These are phyloP conservation scores for Lotus japonicus DNA, from an alignment of 306 rosid species.

Conservation along the genomic window DNA sequence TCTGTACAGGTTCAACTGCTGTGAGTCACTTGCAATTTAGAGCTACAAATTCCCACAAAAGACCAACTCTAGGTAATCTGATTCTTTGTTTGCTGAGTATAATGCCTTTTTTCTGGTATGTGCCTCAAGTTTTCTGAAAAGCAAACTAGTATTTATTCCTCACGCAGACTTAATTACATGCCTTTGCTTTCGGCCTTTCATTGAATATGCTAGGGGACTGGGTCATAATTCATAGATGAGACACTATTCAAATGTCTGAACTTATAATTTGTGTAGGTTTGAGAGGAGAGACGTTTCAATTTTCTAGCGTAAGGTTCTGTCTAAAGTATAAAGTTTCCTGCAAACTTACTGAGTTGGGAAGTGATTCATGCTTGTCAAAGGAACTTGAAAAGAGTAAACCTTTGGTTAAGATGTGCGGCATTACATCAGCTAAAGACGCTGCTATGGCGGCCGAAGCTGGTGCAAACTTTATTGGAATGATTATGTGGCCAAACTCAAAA, in stretches of 20 bases:
- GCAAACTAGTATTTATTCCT: not conserved
- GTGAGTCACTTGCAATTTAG: conserved; percentile 39
- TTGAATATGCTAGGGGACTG: not conserved
- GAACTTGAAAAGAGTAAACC: conserved; percentile 40
- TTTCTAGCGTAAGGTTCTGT: conserved; percentile 24
- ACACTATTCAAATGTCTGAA: not conserved
- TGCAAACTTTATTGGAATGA: conserved; percentile 92
- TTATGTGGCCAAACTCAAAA: conserved; percentile 86
- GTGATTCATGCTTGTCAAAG: conserved; percentile 24
- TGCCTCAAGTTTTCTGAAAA: not conserved
- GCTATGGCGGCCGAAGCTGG: conserved; percentile 95
- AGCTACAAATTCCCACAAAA: conserved; percentile 17
- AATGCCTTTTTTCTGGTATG: not conserved
- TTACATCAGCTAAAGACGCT: conserved; percentile 86
- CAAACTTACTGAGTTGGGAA: conserved; percentile 28
- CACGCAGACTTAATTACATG: not conserved
- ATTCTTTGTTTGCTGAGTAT: not conserved
- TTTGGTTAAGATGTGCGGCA: conserved; percentile 92
- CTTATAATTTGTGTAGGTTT: conserved; percentile 33
- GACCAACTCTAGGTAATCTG: conserved; percentile 30
- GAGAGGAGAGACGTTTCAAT: conserved; percentile 27
- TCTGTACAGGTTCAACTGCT: conserved; percentile 35
- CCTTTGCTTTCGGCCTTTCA: not conserved
- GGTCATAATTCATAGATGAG: not conserved
- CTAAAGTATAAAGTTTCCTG: conserved; percentile 39